These are phyloP conservation scores for Penicillium frequentans DNA, from an alignment of 2,329 filamentous ascomycete species.

Conservation along the genomic window DNA sequence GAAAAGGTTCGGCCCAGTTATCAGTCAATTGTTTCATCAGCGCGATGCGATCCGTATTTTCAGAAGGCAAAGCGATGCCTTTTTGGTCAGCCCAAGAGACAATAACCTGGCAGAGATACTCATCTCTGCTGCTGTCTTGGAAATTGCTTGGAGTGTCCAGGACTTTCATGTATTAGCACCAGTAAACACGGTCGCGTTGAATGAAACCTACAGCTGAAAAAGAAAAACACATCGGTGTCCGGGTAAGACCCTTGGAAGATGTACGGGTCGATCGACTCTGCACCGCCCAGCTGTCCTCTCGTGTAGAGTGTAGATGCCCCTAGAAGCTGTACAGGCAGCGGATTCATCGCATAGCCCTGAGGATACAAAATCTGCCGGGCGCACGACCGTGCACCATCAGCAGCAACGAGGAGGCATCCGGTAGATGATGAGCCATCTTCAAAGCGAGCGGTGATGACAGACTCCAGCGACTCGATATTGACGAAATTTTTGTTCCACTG, in stretches of 20 bases:
- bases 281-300: slow-evolving; percentile 41
- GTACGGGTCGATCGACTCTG: slow-evolving; percentile 53
- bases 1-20: slow-evolving; percentile 54
- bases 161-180: slow-evolving; percentile 32
- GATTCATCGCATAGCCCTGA: slow-evolving; percentile 28
- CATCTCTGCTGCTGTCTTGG: slow-evolving; percentile 30
- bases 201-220: slow-evolving; percentile 49
- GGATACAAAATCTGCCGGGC: slow-evolving; percentile 38
- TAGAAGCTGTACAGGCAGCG: slow-evolving; percentile 52
- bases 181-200: neutral
- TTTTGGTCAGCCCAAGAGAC: slow-evolving; percentile 51
- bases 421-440: slow-evolving; percentile 45
- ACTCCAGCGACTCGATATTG: slow-evolving; percentile 33
- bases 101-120: slow-evolving; percentile 52
- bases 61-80: slow-evolving; percentile 43
- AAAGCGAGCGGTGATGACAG: slow-evolving; percentile 46
- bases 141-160: slow-evolving; percentile 52
- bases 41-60: slow-evolving; percentile 38
- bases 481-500: slow-evolving; percentile 43
- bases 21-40: slow-evolving; percentile 48
- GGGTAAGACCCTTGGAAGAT: slow-evolving; percentile 58
- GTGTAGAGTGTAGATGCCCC: slow-evolving; percentile 49
- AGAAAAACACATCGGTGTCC: slow-evolving; percentile 52
- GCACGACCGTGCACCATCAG: slow-evolving; percentile 52
- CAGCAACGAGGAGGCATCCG: slow-evolving; percentile 51